These are phyloP conservation scores for Vitis labrusca DNA, from an alignment of 164 flowering plant genomes.

Conservation along the genomic window DNA sequence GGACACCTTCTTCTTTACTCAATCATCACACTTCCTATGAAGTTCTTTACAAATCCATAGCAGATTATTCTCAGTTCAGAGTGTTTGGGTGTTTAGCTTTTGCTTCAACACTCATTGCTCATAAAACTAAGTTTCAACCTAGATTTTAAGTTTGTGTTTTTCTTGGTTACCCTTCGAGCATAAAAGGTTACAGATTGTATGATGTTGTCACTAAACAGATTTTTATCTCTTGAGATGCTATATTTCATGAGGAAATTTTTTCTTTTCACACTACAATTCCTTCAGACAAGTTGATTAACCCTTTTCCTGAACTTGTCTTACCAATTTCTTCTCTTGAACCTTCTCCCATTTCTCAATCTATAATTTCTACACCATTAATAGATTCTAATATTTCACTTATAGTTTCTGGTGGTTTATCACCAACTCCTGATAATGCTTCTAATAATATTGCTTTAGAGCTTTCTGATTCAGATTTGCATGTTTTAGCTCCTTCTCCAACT, in stretches of 20 bases:
- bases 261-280: background rate
- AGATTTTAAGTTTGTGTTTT: background rate
- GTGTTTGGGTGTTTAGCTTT: background rate
- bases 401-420: background rate
- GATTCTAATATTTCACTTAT: background rate
- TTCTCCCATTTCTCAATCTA: background rate
- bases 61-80: background rate
- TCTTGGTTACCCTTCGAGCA: background rate
- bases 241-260: background rate
- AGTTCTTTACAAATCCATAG: background rate
- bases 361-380: background rate
- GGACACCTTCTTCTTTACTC: background rate
- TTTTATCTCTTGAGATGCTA: background rate
- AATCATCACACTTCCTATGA: background rate
- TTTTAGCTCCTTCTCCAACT: background rate
- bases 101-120: background rate
- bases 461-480: background rate
- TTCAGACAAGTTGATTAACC: background rate
- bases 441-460: background rate
- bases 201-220: conserved; percentile 1
- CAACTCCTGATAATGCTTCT: background rate
- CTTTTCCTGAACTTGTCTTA: background rate
- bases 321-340: background rate
- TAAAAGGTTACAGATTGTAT: conserved; percentile 1
- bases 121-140: background rate